phyloP scores from a whole-genome alignment of 2,329 filamentous ascomycete genomes.

The Grosmannia clavigera region DNA sequence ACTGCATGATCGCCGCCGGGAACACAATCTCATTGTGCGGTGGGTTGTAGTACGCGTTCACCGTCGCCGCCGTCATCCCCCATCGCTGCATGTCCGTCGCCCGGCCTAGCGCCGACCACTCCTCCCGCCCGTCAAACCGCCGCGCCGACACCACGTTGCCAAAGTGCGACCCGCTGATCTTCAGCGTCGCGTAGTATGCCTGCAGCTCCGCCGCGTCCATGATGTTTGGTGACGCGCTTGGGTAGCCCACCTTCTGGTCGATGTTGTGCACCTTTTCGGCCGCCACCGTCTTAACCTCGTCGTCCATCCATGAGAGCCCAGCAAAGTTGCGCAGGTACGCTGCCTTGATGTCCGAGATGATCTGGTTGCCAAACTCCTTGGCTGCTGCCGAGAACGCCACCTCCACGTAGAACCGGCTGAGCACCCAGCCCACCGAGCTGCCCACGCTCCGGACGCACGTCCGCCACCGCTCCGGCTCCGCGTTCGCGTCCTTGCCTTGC shows the following conservation, averaged over 20 bases:
- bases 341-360: slow-evolving; percentile 58
- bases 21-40: slow-evolving; percentile 58
- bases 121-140: slow-evolving; percentile 30
- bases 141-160: slow-evolving; percentile 40
- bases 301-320: slow-evolving; percentile 51
- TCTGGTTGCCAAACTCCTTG: slow-evolving; percentile 53
- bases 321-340: slow-evolving; percentile 50
- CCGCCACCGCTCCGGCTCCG: slow-evolving; percentile 52
- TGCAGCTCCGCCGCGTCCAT: slow-evolving; percentile 42
- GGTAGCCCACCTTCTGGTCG: slow-evolving; percentile 56
- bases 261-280: slow-evolving; percentile 56
- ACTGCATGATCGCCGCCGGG: slow-evolving; percentile 58
- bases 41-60: slow-evolving; percentile 56
- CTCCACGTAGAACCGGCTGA: slow-evolving; percentile 60
- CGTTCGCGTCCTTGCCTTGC: slow-evolving; percentile 46
- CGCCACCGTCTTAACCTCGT: slow-evolving; percentile 44
- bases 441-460: slow-evolving; percentile 39
- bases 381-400: slow-evolving; percentile 54
- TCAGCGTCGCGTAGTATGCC: slow-evolving; percentile 42
- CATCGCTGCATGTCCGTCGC: slow-evolving; percentile 49
- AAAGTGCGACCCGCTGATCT: slow-evolving; percentile 42
- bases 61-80: slow-evolving; percentile 46
- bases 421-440: slow-evolving; percentile 49
- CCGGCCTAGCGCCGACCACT: slow-evolving; percentile 47
- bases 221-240: slow-evolving; percentile 44